A percentile compares a stretch with the other conserved stretches of the same genome.
Evolutionary conservation across 495 filamentous ascomycete species (phyloP).

Genomic region (Hypoxylon perforatum): DNA sequence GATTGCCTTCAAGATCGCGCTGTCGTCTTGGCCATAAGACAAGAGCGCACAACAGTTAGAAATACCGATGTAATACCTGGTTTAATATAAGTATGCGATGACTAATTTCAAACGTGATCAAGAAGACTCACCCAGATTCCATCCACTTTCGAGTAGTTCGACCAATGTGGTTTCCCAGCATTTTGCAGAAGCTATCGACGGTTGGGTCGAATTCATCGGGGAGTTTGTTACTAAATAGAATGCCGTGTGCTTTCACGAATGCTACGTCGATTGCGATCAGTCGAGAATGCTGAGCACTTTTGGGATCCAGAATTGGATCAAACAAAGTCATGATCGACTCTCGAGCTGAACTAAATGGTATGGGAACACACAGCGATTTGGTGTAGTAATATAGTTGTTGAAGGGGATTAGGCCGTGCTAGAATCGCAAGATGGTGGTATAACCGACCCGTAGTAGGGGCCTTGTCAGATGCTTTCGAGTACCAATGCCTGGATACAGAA

Average conservation of each 20-base stretch:
- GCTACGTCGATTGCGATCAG: slow-evolving; percentile 54
- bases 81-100: slow-evolving; percentile 59
- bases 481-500: slow-evolving; percentile 78
- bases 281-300: slow-evolving; percentile 43
- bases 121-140: slow-evolving; percentile 68
- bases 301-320: slow-evolving; percentile 67
- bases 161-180: slow-evolving; percentile 69
- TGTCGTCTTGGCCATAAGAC: slow-evolving; percentile 53
- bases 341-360: slow-evolving; percentile 69
- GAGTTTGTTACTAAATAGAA: slow-evolving; percentile 69
- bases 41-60: slow-evolving; percentile 55
- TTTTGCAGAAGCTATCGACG: slow-evolving; percentile 61
- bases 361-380: slow-evolving; percentile 53
- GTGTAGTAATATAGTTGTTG: slow-evolving; percentile 77
- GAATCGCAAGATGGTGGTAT: slow-evolving; percentile 82
- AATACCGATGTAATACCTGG: slow-evolving; percentile 68
- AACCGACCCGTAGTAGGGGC: slow-evolving; percentile 74
- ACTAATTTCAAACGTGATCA: slow-evolving; percentile 64
- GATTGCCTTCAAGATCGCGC: slow-evolving; percentile 48
- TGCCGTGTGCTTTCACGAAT: slow-evolving; percentile 73
- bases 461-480: slow-evolving; percentile 76
- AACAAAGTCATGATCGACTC: slow-evolving; percentile 79
- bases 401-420: slow-evolving; percentile 75
- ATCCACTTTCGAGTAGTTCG: slow-evolving; percentile 69
- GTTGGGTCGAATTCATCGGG: slow-evolving; percentile 58